Conservation (phyloP, 2,329 filamentous ascomycete species). For the Aspergillus alliaceus region DNA sequence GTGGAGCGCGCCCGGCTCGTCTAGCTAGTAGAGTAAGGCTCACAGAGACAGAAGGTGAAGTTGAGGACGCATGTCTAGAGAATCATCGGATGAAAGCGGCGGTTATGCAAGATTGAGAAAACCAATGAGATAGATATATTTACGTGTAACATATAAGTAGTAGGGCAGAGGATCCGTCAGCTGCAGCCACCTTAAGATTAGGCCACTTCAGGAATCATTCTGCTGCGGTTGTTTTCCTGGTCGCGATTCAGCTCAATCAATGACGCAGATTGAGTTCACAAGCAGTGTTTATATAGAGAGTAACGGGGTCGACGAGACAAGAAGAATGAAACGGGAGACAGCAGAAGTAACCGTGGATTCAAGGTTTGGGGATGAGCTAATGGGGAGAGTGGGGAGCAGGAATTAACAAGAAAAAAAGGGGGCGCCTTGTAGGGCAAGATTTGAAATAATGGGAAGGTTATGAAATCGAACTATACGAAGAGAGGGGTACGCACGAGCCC, state of each 20-base stretch:
- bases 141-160: neutral
- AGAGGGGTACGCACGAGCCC: conserved; percentile 1
- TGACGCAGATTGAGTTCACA: neutral
- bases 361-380: neutral
- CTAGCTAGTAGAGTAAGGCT: neutral
- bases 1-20: neutral
- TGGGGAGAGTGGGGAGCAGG: neutral
- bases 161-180: neutral
- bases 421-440: neutral
- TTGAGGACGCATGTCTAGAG: neutral
- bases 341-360: neutral
- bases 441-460: neutral
- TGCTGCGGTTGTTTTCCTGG: neutral
- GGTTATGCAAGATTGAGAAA: neutral
- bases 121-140: neutral
- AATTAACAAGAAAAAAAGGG: neutral
- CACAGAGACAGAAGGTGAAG: neutral
- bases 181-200: neutral
- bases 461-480: no score
- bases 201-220: neutral
- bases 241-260: neutral
- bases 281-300: neutral
- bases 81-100: neutral
- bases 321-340: neutral
- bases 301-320: neutral